Evolutionary conservation across 2,329 filamentous ascomycete genomes (phyloP).

Genomic region (Didymella pomorum): DNA sequence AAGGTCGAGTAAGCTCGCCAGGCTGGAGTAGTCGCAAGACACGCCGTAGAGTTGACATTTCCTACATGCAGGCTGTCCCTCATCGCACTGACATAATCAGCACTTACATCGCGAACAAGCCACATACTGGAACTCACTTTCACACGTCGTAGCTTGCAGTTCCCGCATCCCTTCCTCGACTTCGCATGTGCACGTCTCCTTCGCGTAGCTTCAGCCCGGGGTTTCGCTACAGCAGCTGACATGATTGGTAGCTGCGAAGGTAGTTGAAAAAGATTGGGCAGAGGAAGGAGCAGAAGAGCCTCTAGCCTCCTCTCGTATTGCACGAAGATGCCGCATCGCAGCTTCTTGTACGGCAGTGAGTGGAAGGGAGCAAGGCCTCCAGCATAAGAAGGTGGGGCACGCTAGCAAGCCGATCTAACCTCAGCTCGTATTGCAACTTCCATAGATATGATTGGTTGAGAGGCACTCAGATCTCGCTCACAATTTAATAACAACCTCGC

Average conservation of each 20-base stretch:
- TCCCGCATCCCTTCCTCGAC: constrained; percentile 63
- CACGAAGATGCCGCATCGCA: background rate
- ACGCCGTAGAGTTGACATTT: constrained; percentile 60
- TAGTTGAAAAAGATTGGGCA: background rate
- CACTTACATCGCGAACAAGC: background rate
- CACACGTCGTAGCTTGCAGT: constrained; percentile 64
- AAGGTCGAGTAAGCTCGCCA: constrained; percentile 44
- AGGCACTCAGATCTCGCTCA: too few species aligned
- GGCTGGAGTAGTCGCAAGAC: constrained; percentile 57
- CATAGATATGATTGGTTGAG: background rate
- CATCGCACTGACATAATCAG: constrained; percentile 59
- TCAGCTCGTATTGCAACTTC: background rate
- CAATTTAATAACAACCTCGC: too few species aligned
- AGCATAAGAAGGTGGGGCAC: background rate
- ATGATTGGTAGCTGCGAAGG: constrained; percentile 13
- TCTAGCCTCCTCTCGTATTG: constrained; percentile 8
- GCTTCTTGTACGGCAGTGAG: background rate
- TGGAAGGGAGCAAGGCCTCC: background rate
- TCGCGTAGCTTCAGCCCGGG: constrained; percentile 21
- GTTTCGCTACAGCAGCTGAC: constrained; percentile 19
- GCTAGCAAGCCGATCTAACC: background rate
- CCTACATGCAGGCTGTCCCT: constrained; percentile 58
- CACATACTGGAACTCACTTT: constrained; percentile 53
- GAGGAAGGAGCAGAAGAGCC: background rate
- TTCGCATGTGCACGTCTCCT: constrained; percentile 58